phyloP scores from a whole-genome alignment of 805 yeast genomes.

The Geotrichum ghanense region DNA sequence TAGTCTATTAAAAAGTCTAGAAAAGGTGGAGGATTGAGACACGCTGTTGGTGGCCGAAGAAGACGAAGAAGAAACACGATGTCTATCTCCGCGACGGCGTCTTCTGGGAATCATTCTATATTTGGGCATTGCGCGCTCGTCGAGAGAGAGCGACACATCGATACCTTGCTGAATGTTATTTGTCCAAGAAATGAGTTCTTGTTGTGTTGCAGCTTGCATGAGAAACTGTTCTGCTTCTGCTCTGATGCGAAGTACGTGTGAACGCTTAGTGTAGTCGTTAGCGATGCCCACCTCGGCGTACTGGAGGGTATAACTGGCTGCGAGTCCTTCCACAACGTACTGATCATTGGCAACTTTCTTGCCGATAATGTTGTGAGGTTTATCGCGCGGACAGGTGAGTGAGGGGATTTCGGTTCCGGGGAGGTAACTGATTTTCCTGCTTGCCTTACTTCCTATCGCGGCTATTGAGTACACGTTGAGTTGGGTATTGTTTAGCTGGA shows the following conservation, averaged over 20 bases:
- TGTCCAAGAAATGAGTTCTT: conserved; percentile 71
- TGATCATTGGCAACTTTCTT: not conserved
- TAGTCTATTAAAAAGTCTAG: not conserved
- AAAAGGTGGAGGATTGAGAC: not conserved
- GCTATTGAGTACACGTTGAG: conserved; percentile 45
- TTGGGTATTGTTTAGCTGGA: conserved; percentile 82
- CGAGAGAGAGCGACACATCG: conserved; percentile 69
- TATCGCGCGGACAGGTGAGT: not conserved
- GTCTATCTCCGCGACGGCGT: not conserved
- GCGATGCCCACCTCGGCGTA: conserved; percentile 80
- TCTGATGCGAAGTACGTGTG: conserved; percentile 60
- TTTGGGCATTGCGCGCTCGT: conserved; percentile 57
- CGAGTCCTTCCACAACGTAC: conserved; percentile 14
- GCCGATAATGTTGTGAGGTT: conserved; percentile 4
- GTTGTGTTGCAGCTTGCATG: conserved; percentile 48
- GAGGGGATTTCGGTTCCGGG: not conserved
- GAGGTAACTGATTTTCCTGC: not conserved
- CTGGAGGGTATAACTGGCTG: conserved; percentile 66
- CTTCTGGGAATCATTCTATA: conserved; percentile 76
- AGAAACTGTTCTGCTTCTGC: conserved; percentile 77
- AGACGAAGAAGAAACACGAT: not conserved
- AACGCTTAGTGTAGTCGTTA: conserved; percentile 63
- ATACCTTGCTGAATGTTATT: conserved; percentile 61
- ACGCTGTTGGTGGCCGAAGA: not conserved
- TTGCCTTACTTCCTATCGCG: not conserved